Evolutionary conservation across 352 stramenopile genomes (phyloP), one percentile per base, ranked within the genome.

Genomic region (Phytophthora agathidicida): DNA sequence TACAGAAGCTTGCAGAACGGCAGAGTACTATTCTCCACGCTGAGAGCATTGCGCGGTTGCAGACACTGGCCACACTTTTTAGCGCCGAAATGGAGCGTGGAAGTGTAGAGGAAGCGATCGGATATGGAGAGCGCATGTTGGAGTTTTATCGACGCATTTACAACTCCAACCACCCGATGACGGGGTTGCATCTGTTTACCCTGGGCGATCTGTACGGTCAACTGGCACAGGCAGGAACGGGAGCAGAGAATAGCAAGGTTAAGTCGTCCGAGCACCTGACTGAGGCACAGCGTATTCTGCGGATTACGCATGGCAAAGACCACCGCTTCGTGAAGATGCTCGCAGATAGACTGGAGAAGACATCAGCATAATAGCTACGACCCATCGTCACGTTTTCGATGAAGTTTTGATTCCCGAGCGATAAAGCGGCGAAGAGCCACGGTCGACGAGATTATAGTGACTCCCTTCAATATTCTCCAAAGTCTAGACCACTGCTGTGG

Each of bases 111-210:
- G 54, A 66, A 27, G 80, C 80, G 7, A 33, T 80, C 28, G 24
- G 13, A 22, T 75, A 72, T 11, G 83, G 78, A 17, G 71, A 81
- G 31, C 30, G 41, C 5, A 86, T 92, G 35, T 45, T 83, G n/a
- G 43, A 65, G 22, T 86, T 90, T 17, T 92, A 92, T 68, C 47
- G 68, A 56, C 64, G 59, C 24, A 66, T 88, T 31, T 92, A 92
- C 44, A 62, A 65, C 20, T n/a, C 23, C 19, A 84, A 77, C 45
- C 83, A 92, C 49, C 73, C 83, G 9, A 79, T 92, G 61, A 64
- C 65, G 0, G 80, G 76, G 1, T 60, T 92, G 22, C 82, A 92
- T 51, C 32, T 83, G 26, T 89, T 88, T 55, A 89, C 82, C 3
- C 55, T 92, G 8, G 82, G 82, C 3, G 82, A 92, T 55, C 60